Conservation (phyloP, 306 rosid species). For the Senna tora region DNA sequence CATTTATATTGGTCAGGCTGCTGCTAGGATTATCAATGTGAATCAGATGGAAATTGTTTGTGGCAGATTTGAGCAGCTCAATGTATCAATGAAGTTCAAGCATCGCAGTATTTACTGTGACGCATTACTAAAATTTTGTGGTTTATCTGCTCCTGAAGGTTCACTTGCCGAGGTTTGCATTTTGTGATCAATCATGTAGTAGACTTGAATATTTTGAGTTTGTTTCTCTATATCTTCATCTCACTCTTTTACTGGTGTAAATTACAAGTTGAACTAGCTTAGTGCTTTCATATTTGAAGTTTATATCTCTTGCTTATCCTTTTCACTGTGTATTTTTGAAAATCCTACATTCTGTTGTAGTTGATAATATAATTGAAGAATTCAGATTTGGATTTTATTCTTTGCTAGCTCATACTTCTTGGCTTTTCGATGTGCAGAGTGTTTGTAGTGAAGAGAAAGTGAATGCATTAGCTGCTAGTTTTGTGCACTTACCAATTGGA, state of each 20-base stretch:
- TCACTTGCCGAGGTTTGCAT: constrained; percentile 85
- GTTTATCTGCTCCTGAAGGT: constrained; percentile 91
- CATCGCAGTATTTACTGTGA: constrained; percentile 84
- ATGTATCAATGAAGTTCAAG: constrained; percentile 79
- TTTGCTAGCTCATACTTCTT: constrained; percentile 27
- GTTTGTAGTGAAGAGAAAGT: constrained; percentile 79
- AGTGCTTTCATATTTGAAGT: background rate
- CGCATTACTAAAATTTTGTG: constrained; percentile 76
- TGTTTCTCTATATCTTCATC: background rate
- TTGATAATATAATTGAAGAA: constrained; percentile 28
- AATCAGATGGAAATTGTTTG: constrained; percentile 81
- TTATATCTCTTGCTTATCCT: constrained; percentile 16
- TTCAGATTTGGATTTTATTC: constrained; percentile 12
- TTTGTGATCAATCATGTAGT: background rate
- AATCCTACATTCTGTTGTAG: background rate
- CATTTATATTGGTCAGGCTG: constrained; percentile 77
- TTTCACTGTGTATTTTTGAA: background rate
- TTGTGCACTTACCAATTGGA: constrained; percentile 82
- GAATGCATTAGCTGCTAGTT: constrained; percentile 87
- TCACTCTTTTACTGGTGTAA: background rate
- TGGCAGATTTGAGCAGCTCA: constrained; percentile 84
- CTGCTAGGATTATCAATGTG: constrained; percentile 76
- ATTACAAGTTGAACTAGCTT: constrained; percentile 5
- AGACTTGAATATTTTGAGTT: constrained; percentile 23
- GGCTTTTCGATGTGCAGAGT: constrained; percentile 59